Evolutionary conservation across 768 basidiomycete genomes (phyloP), one percentile per base, ranked within the genome.

Genomic region (Russula griseocarnosa): DNA sequence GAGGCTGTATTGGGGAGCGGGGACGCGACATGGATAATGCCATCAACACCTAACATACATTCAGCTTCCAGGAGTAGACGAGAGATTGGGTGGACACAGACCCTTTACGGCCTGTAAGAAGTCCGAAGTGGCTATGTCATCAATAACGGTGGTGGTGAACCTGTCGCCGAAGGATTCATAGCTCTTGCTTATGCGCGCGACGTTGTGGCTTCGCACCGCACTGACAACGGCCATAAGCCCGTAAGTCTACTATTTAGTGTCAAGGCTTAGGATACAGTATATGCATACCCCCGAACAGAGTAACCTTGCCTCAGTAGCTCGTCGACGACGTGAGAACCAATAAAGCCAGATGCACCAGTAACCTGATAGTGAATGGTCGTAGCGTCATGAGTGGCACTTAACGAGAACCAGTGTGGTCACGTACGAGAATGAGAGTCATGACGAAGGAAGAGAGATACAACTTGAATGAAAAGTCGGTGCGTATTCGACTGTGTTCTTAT

Each of bases 291-390:
- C 66, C 79, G 74, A 44, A 86, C 83, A 8, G 72, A 74, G 67
- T 80, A 82, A 1, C 84, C 83, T 22, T 72, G 71, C n/a, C 77
- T 69, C 22, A 83, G 69, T 5, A 82, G 74, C 50, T 78, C 72
- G 30, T 63, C 38, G 20, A 70, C 61, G n/a, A 73, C 65, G 44
- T 71, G 67, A 1, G 69, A 61, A 11, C 71, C 72, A 32, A 70
- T 28, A 51, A 71, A 81, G 24, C 80, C 79, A 26, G 79, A 77
- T n/a, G 76, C 76, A 30, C 81, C 80, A 28, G 79, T 81, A 18
- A 80, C 76, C 77, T 80, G 28, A 44, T 34, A 3, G 13, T 36
- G 3, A 14, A 36, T 0, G 34, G 3, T 36, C 4, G 13, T 14
- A 14, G 36, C 9, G 13, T 36, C 13, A 36, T 13, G 9, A 36